Evolutionary conservation across 129 eudicot genomes (phyloP).

Genomic region (Saussurea involucrata): DNA sequence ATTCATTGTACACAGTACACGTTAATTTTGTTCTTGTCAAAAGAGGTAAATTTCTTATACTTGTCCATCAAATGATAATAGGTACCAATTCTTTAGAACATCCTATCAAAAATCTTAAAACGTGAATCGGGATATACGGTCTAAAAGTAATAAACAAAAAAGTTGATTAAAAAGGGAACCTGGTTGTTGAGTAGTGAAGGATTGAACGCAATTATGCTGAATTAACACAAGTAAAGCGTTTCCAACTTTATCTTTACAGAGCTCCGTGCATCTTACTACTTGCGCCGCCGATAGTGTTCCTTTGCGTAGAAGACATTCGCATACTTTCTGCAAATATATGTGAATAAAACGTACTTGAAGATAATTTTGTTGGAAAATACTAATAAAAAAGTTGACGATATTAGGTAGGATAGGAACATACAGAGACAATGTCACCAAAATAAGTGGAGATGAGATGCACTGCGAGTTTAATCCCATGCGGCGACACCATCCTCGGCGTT

Average conservation of each 20-base stretch:
- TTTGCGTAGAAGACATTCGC: constrained; percentile 74
- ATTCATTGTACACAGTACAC: constrained; percentile 3
- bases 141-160: neutral
- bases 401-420: constrained; percentile 28
- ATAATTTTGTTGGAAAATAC: neutral
- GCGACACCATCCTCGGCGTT: constrained; percentile 48
- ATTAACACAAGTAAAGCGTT: constrained; percentile 61
- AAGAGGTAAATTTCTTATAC: too few relatives aligned
- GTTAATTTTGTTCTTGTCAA: neutral
- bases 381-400: neutral
- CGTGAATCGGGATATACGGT: too few relatives aligned
- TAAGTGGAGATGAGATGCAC: constrained; percentile 55
- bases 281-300: constrained; percentile 54
- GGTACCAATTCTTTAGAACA: too few relatives aligned
- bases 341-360: neutral
- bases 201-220: constrained; percentile 95
- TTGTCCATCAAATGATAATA: too few relatives aligned
- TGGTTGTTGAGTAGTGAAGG: constrained; percentile 61
- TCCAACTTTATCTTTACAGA: constrained; percentile 46
- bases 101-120: too few relatives aligned
- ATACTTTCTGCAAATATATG: constrained; percentile 63
- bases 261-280: constrained; percentile 52
- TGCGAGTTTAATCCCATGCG: constrained; percentile 76
- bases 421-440: constrained; percentile 71
- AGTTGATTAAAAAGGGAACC: constrained; percentile 32